These are phyloP conservation scores for Phaeosphaeria sp. DNA, from an alignment of 2,329 filamentous ascomycete genomes.

Conservation along the genomic window DNA sequence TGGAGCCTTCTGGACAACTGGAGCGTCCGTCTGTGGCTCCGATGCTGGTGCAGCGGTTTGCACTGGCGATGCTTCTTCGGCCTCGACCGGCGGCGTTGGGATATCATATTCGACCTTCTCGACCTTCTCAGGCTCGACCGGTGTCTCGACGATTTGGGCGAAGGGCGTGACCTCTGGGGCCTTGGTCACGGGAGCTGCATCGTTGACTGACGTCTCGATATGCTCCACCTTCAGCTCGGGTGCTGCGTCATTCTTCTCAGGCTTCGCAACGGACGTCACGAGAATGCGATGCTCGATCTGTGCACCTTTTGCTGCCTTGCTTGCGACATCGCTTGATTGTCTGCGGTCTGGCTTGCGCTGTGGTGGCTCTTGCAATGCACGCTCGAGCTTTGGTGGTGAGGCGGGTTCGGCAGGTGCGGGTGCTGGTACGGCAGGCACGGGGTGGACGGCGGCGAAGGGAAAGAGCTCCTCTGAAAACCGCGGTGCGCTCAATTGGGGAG, in stretches of 20 bases:
- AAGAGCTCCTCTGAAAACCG: not conserved
- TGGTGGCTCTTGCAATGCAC: not conserved
- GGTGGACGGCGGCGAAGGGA: not conserved
- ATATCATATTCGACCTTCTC: no score
- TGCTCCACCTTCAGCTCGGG: not conserved
- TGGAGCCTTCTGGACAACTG: not conserved
- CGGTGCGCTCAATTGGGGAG: not conserved
- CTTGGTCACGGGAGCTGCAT: not conserved
- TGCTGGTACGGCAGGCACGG: not conserved
- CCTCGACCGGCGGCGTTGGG: not conserved
- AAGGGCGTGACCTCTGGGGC: not conserved
- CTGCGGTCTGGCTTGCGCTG: not conserved
- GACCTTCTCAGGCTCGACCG: not conserved
- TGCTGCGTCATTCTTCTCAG: not conserved
- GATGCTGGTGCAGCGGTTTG: not conserved
- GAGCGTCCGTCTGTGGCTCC: not conserved
- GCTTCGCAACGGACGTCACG: not conserved
- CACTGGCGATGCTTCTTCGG: not conserved
- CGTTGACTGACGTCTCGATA: not conserved
- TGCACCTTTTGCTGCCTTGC: not conserved
- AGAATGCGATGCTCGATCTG: constrained; percentile 1
- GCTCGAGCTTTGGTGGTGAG: not conserved
- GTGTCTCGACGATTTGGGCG: no score
- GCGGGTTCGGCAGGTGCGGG: not conserved
- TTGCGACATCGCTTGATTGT: not conserved